Evolutionary conservation across 176 grass and related monocot genomes (phyloP).

Genomic region (Leersia perrieri): DNA sequence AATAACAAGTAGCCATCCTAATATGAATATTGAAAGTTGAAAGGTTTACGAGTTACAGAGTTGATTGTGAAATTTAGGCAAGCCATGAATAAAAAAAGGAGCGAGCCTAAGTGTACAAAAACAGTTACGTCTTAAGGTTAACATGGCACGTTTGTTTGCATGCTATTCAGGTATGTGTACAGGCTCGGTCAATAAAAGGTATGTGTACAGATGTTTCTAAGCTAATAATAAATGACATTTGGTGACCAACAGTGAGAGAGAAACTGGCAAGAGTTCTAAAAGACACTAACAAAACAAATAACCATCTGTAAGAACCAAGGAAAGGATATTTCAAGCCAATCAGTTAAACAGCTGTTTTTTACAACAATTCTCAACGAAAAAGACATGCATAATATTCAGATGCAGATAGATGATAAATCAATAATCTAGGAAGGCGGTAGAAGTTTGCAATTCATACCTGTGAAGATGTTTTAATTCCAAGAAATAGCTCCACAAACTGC

Average conservation of each 20-base stretch:
- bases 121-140: not conserved
- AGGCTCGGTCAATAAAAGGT: too few relatives aligned
- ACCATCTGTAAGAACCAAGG: not conserved
- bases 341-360: not conserved
- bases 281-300: not conserved
- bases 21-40: not conserved
- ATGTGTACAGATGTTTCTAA: not conserved
- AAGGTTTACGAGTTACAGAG: not conserved
- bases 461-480: slow-evolving; percentile 69
- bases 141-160: not conserved
- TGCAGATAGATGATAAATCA: not conserved
- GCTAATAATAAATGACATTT: not conserved
- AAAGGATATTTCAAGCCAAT: not conserved
- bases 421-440: slow-evolving; percentile 5
- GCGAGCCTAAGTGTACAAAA: not conserved
- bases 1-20: not conserved
- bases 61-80: not conserved
- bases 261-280: not conserved
- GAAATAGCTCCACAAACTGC: slow-evolving; percentile 90
- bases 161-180: not conserved
- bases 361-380: slow-evolving; percentile 1
- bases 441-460: slow-evolving; percentile 37
- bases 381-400: not conserved
- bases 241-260: not conserved
- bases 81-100: not conserved